Evolutionary conservation across 495 filamentous ascomycete genomes (phyloP).

Genomic region (Tuber borchii): DNA sequence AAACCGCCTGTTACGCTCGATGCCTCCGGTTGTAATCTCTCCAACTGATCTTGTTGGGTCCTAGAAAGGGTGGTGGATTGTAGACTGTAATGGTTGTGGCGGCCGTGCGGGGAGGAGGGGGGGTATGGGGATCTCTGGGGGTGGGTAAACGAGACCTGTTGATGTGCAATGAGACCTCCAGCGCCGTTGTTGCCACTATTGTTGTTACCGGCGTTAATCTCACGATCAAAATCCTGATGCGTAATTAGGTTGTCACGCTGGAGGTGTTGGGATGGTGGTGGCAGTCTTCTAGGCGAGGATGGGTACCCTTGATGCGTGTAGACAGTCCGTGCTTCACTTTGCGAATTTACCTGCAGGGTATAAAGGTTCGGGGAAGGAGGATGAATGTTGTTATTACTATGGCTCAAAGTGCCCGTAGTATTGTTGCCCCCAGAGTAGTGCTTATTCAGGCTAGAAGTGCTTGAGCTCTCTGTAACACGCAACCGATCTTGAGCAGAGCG

Average conservation of each 20-base stretch:
- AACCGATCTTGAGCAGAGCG: constrained; percentile 32
- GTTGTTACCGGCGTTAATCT: constrained; percentile 21
- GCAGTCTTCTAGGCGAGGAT: constrained; percentile 22
- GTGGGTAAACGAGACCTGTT: constrained; percentile 26
- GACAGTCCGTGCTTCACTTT: constrained; percentile 34
- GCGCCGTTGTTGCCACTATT: constrained; percentile 20
- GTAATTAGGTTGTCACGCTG: constrained; percentile 20
- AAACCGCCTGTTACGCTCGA: constrained; percentile 37
- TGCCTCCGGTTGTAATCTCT: constrained; percentile 38
- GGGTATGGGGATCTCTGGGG: constrained; percentile 24
- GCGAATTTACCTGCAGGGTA: constrained; percentile 29
- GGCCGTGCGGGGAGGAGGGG: neutral
- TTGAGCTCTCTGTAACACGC: constrained; percentile 23
- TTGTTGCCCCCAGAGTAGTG: constrained; percentile 25
- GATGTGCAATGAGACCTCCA: constrained; percentile 5
- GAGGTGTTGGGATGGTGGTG: constrained; percentile 24
- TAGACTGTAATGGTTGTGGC: constrained; percentile 6
- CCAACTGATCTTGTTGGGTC: constrained; percentile 36
- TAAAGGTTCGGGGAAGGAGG: constrained; percentile 34
- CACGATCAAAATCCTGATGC: constrained; percentile 22
- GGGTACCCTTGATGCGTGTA: constrained; percentile 31
- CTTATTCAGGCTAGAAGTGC: constrained; percentile 28
- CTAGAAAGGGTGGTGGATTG: constrained; percentile 30
- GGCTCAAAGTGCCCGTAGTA: constrained; percentile 17
- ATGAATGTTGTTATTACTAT: constrained; percentile 15